These are phyloP conservation scores for Tetrahymena thermophila DNA, from an alignment of 73 alveolate species.

Conservation along the genomic window DNA sequence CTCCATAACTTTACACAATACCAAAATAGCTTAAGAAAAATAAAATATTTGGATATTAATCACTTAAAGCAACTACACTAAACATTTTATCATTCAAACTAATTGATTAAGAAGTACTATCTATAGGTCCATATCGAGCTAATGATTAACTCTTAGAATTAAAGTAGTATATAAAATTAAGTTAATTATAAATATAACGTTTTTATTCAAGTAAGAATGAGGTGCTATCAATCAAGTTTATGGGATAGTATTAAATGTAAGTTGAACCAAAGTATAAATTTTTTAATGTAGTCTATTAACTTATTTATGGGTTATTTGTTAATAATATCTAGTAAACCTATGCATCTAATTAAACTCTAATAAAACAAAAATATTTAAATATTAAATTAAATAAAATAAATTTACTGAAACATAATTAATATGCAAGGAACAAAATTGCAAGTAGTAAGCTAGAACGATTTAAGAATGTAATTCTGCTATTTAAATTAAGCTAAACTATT, in stretches of 20 bases:
- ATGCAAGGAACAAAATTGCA: background rate
- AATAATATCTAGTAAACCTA: background rate
- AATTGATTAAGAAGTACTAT: background rate
- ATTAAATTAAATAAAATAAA: too few relatives aligned
- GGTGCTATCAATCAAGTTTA: background rate
- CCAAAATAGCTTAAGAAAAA: background rate
- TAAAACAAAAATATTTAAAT: too few relatives aligned
- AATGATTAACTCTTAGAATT: background rate
- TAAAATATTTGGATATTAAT: background rate
- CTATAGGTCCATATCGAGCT: background rate
- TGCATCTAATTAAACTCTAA: background rate
- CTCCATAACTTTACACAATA: background rate
- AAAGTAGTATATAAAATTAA: too few relatives aligned
- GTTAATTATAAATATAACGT: too few relatives aligned
- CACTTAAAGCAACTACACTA: background rate
- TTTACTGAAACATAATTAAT: background rate
- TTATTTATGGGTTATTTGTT: too few relatives aligned
- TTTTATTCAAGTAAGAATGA: too few relatives aligned
- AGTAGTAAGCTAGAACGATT: background rate
- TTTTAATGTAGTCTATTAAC: too few relatives aligned
- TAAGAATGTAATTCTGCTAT: background rate
- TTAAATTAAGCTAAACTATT: background rate
- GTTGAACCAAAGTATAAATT: too few relatives aligned
- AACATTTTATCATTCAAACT: background rate
- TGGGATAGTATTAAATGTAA: too few relatives aligned